A percentile compares a stretch with the other conserved stretches of the same genome.
Evolutionary conservation across 1,284 basidiomycete species (phyloP).

Genomic region (Moesziomyces parantarcticus): DNA sequence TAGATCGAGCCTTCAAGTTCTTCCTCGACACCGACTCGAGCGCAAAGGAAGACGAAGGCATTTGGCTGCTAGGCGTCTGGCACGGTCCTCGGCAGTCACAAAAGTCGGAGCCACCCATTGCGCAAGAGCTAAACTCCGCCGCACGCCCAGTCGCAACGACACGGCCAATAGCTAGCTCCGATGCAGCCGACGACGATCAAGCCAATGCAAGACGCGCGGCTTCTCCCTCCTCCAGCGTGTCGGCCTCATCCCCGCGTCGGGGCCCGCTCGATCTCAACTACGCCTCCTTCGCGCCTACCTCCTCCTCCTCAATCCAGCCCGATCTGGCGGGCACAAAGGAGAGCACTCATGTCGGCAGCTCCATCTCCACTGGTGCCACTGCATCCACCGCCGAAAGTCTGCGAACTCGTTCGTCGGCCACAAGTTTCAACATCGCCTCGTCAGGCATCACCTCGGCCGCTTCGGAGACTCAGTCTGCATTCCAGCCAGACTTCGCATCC

Average conservation of each 20-base stretch:
- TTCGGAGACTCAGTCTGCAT: conserved; percentile 23
- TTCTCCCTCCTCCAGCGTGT: conserved; percentile 19
- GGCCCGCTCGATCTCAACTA: conserved; percentile 20
- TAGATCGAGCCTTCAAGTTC: conserved; percentile 60
- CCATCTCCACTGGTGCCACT: conserved; percentile 27
- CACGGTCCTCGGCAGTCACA: conserved; percentile 43
- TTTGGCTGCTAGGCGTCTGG: conserved; percentile 62
- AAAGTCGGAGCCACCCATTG: not conserved
- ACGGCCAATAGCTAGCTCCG: not conserved
- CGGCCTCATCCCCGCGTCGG: conserved; percentile 20
- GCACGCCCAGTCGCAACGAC: conserved; percentile 2
- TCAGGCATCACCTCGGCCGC: not conserved
- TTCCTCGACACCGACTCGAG: conserved; percentile 50
- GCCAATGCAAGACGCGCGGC: conserved; percentile 9
- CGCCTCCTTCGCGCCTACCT: conserved; percentile 13
- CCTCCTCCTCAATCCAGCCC: conserved; percentile 11
- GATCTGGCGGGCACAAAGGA: conserved; percentile 5
- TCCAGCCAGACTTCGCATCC: conserved; percentile 52
- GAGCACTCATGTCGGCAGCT: conserved; percentile 33
- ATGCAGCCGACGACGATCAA: conserved; percentile 7
- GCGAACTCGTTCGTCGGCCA: conserved; percentile 34
- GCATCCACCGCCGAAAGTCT: conserved; percentile 30
- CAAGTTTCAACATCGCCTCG: conserved; percentile 19
- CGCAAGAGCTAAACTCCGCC: not conserved
- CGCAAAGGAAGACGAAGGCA: conserved; percentile 41